A percentile compares a stretch with the other conserved stretches of the same genome.
phyloP scores from a whole-genome alignment of 768 basidiomycete species.

The Tulasnella sp. region DNA sequence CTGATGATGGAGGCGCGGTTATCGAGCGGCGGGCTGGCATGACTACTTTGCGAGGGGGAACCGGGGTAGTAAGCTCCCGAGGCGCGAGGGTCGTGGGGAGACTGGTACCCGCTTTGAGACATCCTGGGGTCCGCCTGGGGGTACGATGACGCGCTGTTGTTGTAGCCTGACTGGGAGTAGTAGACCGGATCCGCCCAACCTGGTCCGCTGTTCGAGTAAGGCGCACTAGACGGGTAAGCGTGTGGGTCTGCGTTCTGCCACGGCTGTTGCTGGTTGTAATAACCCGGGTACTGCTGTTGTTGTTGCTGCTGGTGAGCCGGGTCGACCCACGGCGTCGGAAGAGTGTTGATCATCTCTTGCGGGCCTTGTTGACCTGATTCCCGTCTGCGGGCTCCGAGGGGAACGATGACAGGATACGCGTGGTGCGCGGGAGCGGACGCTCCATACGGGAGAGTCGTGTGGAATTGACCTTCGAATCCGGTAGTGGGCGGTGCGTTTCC shows the following conservation, averaged over 20 bases:
- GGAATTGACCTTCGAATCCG: not conserved
- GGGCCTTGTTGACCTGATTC: not conserved
- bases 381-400: not conserved
- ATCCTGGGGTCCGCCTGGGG: not conserved
- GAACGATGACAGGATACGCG: not conserved
- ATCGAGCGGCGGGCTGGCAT: not conserved
- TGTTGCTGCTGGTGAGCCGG: not conserved
- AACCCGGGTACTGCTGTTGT: not conserved
- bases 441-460: not conserved
- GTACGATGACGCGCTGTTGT: not conserved
- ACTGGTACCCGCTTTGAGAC: not conserved
- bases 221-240: not conserved
- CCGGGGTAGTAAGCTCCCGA: not conserved
- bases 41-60: not conserved
- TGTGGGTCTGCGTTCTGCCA: not conserved
- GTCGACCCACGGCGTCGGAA: not conserved
- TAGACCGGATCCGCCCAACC: not conserved
- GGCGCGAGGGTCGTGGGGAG: not conserved
- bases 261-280: not conserved
- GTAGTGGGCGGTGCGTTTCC: not conserved
- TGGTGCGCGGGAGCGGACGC: not conserved
- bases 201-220: not conserved
- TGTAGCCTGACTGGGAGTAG: not conserved
- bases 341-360: not conserved
- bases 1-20: not conserved